Percentiles rank a stretch among this genome's conserved stretches.
These are phyloP conservation scores for Lasiodiplodia sp. DNA, from an alignment of 2,329 filamentous ascomycete genomes.

Conservation along the genomic window DNA sequence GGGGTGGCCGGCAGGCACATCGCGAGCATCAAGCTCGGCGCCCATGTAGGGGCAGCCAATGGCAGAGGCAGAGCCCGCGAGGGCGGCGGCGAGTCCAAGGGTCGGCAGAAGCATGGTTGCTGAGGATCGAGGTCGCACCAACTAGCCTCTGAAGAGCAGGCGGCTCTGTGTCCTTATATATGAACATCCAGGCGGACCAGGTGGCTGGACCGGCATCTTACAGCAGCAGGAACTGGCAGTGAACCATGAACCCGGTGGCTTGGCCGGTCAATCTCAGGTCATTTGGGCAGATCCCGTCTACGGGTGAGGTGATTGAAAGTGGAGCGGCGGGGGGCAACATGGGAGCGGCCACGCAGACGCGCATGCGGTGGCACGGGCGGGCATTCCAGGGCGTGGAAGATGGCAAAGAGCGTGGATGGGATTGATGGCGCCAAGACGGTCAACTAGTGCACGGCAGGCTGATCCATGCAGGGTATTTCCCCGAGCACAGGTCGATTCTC, in stretches of 20 bases:
- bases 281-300: slow-evolving; percentile 27
- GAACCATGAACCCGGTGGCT: slow-evolving; percentile 11
- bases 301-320: slow-evolving; percentile 31
- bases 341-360: slow-evolving; percentile 27
- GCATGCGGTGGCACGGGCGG: slow-evolving; percentile 28
- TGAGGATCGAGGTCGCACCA: not conserved
- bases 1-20: slow-evolving; percentile 41
- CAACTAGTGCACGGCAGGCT: slow-evolving; percentile 5
- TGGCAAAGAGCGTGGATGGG: slow-evolving; percentile 18
- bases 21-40: slow-evolving; percentile 35
- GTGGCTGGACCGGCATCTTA: slow-evolving; percentile 21
- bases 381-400: slow-evolving; percentile 14
- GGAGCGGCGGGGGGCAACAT: slow-evolving; percentile 29
- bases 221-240: slow-evolving; percentile 4
- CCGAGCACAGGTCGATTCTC: slow-evolving; percentile 13
- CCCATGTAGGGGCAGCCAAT: slow-evolving; percentile 47
- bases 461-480: slow-evolving; percentile 30
- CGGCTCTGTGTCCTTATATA: slow-evolving; percentile 20
- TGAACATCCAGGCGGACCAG: slow-evolving; percentile 15
- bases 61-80: slow-evolving; percentile 27
- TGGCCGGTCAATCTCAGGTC: slow-evolving; percentile 28
- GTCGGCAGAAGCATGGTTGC: slow-evolving; percentile 27
- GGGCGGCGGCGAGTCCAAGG: slow-evolving; percentile 29
- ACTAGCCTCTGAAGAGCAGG: slow-evolving; percentile 5
- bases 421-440: slow-evolving; percentile 24